phyloP scores from a whole-genome alignment of 73 alveolate genomes.

The Paramecium sexaurelia region DNA sequence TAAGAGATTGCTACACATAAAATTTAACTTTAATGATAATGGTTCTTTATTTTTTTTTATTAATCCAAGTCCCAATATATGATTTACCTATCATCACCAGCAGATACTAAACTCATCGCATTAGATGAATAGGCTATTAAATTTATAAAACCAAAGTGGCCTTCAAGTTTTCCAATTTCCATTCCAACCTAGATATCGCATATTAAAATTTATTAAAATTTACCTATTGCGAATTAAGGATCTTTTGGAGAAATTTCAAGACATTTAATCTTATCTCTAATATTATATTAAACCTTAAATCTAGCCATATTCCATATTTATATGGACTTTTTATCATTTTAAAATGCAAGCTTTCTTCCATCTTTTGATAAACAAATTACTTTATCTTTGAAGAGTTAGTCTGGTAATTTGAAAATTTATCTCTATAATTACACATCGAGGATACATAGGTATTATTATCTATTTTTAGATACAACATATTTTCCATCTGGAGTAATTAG shows the following conservation, averaged over 20 bases:
- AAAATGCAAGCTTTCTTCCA: background rate
- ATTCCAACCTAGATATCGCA: background rate
- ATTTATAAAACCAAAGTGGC: background rate
- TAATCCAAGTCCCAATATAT: background rate
- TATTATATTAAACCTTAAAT: background rate
- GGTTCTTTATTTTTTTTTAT: background rate
- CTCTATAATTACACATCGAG: no score
- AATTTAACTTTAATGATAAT: background rate
- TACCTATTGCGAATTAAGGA: background rate
- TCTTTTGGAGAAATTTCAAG: background rate
- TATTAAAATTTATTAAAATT: background rate
- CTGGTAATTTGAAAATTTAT: no score
- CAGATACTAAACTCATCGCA: background rate
- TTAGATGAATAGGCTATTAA: background rate
- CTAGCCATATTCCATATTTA: background rate
- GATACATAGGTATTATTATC: background rate
- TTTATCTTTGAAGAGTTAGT: no score
- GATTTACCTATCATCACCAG: background rate
- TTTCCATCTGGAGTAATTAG: background rate
- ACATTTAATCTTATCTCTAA: background rate
- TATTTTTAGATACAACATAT: background rate
- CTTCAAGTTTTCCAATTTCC: background rate
- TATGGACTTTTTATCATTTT: no score
- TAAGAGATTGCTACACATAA: background rate
- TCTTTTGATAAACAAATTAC: background rate